Evolutionary conservation across 768 basidiomycete species (phyloP), one percentile per base, ranked within the genome.

Genomic region (Mycena chlorophos): DNA sequence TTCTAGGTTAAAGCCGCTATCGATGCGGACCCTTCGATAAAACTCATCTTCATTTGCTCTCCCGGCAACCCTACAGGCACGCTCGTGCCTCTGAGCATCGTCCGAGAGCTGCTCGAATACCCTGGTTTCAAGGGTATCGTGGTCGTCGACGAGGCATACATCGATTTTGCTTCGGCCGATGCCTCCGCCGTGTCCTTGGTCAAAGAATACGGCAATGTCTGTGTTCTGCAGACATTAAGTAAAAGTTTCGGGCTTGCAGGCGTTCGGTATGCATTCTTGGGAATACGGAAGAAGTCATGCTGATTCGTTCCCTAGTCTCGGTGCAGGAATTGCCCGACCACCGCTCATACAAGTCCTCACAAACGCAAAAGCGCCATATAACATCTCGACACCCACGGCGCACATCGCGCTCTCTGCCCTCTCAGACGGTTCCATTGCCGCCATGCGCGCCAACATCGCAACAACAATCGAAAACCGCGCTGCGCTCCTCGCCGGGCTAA

Each of bases 61-160:
- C 97, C 97, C 2, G 97, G 97, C 2, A 99, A 98, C 68, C 97
- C 97, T 0, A 95, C 94, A 0, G 94, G 94, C 8, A 98, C 95
- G 0, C 71, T 87, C 25, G 84, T 98, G 50, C 81, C 92, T 0
- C 81, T 95, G 23, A 65, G 78, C 10, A 79, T 86, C 13, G 76
- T 98, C 55, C 80, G 83, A 1, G 65, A 79, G 10, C 71, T 98
- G 16, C 75, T 96, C 23, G 86, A 94, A 27, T 90, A 90, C 70
- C 79, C 85, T 8, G 76, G 78, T 0, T 98, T 91, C 81, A 91
- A 86, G 62, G 97, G 97, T 6, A 85, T 99, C 57, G 87, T 98
- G 34, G 80, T 96, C 26, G 87, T 98, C 4, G 97, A 99, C 66
- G 97, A 99, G 70, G 97, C 97, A 0, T 98, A 99, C 72, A 89